Evolutionary conservation across 2,329 filamentous ascomycete genomes (phyloP).

Genomic region (Cladobotryum protrusum): DNA sequence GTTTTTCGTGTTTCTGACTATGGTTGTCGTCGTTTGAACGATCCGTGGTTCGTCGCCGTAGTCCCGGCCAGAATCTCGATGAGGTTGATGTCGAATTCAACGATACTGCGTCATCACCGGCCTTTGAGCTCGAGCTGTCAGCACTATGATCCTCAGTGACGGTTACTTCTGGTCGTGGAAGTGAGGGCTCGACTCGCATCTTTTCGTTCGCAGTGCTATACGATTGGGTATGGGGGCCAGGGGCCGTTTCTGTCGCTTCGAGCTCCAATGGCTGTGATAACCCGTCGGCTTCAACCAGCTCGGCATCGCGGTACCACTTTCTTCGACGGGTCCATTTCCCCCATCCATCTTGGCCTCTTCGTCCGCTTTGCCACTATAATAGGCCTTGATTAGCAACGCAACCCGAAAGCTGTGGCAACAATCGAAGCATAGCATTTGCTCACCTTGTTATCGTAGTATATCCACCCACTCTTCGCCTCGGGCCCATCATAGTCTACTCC

Average conservation of each 20-base stretch:
- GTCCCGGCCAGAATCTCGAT: slow-evolving; percentile 38
- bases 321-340: slow-evolving; percentile 85
- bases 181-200: slow-evolving; percentile 25
- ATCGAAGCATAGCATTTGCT: slow-evolving; percentile 11
- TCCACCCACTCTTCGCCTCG: slow-evolving; percentile 73
- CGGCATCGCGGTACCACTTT: slow-evolving; percentile 96
- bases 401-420: not conserved
- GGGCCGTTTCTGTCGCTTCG: slow-evolving; percentile 21
- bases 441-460: slow-evolving; percentile 97
- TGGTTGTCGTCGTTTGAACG: slow-evolving; percentile 17
- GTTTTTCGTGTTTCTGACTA: slow-evolving; percentile 10
- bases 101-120: slow-evolving; percentile 38
- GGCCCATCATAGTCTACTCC: slow-evolving; percentile 48
- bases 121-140: slow-evolving; percentile 23
- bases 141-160: slow-evolving; percentile 21
- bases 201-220: slow-evolving; percentile 33
- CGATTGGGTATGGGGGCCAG: slow-evolving; percentile 21
- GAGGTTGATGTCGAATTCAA: slow-evolving; percentile 45
- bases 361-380: slow-evolving; percentile 77
- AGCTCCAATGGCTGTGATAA: slow-evolving; percentile 29
- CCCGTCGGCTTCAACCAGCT: slow-evolving; percentile 70
- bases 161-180: slow-evolving; percentile 17
- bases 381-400: not conserved
- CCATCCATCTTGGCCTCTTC: slow-evolving; percentile 83
- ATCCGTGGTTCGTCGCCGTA: slow-evolving; percentile 36